These are phyloP conservation scores for Ogataea neopini DNA, from an alignment of 805 yeast species.

Conservation along the genomic window DNA sequence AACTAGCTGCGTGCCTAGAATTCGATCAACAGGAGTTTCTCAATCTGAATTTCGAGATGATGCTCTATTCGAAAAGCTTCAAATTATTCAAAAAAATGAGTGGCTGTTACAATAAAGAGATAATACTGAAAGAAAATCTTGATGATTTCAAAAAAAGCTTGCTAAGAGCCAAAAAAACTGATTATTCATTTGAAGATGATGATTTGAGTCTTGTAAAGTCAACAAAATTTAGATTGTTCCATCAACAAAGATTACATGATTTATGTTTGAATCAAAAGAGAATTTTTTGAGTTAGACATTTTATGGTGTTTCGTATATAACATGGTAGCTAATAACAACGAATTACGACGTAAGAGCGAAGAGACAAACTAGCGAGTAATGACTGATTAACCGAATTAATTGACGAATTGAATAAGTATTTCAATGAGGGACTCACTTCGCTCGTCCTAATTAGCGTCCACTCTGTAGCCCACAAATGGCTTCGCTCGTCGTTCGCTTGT, in stretches of 20 bases:
- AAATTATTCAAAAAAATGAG: conserved; percentile 16
- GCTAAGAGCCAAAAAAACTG: conserved; percentile 3
- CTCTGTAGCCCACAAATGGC: no score
- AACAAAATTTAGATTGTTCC: conserved; percentile 22
- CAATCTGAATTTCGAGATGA: conserved; percentile 17
- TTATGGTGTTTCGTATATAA: neutral
- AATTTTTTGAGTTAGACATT: conserved; percentile 18
- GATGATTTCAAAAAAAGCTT: conserved; percentile 12
- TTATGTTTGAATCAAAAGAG: conserved; percentile 25
- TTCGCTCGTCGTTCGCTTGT: no score
- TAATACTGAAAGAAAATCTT: conserved; percentile 9
- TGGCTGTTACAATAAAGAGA: conserved; percentile 14
- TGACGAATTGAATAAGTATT: no score
- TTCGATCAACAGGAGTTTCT: conserved; percentile 10
- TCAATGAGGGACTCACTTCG: no score
- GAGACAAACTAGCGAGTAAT: no score
- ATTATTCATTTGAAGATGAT: conserved; percentile 5
- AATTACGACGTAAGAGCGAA: neutral
- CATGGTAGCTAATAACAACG: neutral
- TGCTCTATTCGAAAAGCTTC: conserved; percentile 21
- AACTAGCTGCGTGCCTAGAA: neutral
- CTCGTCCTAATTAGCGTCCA: no score
- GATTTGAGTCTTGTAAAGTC: conserved; percentile 23
- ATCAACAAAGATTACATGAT: conserved; percentile 24
- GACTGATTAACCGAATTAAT: no score